Conservation (phyloP, 2,329 filamentous ascomycete species). For the Davidsoniella australis region DNA sequence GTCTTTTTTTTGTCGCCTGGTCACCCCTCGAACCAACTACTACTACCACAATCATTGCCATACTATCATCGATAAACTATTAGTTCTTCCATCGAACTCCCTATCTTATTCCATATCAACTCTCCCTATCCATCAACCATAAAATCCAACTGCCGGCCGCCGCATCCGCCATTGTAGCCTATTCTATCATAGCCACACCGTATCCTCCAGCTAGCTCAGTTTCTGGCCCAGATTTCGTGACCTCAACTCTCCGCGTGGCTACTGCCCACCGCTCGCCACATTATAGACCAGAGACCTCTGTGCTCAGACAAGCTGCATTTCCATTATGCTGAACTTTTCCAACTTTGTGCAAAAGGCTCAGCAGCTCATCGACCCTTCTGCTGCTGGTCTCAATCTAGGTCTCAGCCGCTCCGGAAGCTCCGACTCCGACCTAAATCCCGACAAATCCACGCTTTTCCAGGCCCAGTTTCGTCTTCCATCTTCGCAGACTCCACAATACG, state of each 20-base stretch:
- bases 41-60: too few species aligned
- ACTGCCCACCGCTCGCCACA: too few species aligned
- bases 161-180: background rate
- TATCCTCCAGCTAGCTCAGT: background rate
- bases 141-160: background rate
- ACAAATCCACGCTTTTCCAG: conserved; percentile 85
- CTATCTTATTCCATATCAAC: background rate
- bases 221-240: background rate
- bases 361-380: conserved; percentile 80
- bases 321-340: conserved; percentile 44
- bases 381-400: conserved; percentile 33
- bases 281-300: background rate
- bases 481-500: conserved; percentile 81
- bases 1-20: background rate
- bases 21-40: too few species aligned
- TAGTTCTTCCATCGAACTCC: background rate
- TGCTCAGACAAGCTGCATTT: too few species aligned
- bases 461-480: conserved; percentile 90
- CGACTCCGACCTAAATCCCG: conserved; percentile 62
- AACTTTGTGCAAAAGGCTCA: conserved; percentile 91
- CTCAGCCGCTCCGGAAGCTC: conserved; percentile 38
- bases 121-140: background rate
- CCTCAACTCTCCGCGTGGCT: background rate
- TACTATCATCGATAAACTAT: too few species aligned
- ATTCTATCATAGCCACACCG: background rate